phyloP scores from a whole-genome alignment of 2,329 filamentous ascomycete species.

The Hortaea sp. region DNA sequence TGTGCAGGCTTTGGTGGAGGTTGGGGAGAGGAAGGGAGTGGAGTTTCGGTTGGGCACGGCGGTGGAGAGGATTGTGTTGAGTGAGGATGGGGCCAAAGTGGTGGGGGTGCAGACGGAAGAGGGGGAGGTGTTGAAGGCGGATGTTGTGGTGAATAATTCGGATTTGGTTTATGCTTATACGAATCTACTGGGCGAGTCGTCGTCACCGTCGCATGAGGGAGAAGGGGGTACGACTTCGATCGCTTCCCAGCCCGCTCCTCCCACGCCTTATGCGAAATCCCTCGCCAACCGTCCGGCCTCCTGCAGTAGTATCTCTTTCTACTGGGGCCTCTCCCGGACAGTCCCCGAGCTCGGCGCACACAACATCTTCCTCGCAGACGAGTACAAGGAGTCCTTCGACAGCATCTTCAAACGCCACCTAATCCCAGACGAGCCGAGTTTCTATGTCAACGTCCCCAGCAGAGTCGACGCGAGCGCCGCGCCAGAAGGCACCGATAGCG shows the following conservation, averaged over 20 bases:
- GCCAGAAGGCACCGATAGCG: slow-evolving; percentile 51
- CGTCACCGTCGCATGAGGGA: neutral
- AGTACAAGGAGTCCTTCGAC: slow-evolving; percentile 65
- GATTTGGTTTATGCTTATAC: slow-evolving; percentile 68
- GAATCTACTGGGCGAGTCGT: slow-evolving; percentile 47
- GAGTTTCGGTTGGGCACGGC: slow-evolving; percentile 51
- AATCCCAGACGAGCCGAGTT: slow-evolving; percentile 59
- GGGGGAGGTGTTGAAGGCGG: slow-evolving; percentile 50
- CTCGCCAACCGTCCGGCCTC: slow-evolving; percentile 46
- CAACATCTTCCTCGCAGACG: slow-evolving; percentile 68
- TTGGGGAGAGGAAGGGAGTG: slow-evolving; percentile 53
- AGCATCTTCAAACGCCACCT: slow-evolving; percentile 61
- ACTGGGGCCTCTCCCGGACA: slow-evolving; percentile 55
- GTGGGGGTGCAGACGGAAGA: slow-evolving; percentile 50
- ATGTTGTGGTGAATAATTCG: slow-evolving; percentile 61
- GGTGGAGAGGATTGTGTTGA: slow-evolving; percentile 47
- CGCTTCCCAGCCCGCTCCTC: neutral
- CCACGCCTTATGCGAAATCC: slow-evolving; percentile 31
- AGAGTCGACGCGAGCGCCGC: slow-evolving; percentile 59
- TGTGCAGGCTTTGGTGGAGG: slow-evolving; percentile 51
- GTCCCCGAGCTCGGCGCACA: slow-evolving; percentile 57
- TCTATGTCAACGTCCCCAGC: slow-evolving; percentile 69
- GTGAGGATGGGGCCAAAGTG: slow-evolving; percentile 41
- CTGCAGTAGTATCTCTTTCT: slow-evolving; percentile 67
- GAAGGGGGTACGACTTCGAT: no score